These are phyloP conservation scores for Inga laurina DNA, from an alignment of 306 rosid genomes.

Conservation along the genomic window DNA sequence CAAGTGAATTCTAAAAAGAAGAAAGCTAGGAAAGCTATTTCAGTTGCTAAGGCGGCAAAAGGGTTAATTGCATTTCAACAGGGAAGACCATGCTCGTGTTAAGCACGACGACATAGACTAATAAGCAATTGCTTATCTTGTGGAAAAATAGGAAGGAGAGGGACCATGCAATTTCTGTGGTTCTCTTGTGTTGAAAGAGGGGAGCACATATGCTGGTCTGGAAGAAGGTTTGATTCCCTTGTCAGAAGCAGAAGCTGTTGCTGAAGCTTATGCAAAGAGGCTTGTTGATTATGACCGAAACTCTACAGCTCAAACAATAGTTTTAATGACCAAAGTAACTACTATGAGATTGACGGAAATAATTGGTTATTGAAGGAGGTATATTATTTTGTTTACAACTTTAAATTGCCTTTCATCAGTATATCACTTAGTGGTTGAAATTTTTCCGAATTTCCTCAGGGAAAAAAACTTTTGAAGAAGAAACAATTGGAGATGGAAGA, in stretches of 20 bases:
- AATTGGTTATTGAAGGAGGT: conserved; percentile 94
- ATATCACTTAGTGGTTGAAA: not conserved
- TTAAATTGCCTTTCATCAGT: not conserved
- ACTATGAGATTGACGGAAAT: conserved; percentile 93
- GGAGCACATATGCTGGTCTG: conserved; percentile 87
- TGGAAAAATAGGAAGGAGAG: conserved; percentile 96
- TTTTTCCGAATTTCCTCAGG: conserved; percentile 47
- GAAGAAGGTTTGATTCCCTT: conserved; percentile 65
- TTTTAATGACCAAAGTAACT: conserved; percentile 96
- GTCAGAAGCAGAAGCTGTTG: conserved; percentile 76
- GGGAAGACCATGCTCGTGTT: conserved; percentile 87
- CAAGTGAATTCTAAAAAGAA: conserved; percentile 76
- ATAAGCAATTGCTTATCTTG: conserved; percentile 91
- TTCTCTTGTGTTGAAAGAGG: conserved; percentile 85
- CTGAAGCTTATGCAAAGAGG: conserved; percentile 94
- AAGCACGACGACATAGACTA: conserved; percentile 77
- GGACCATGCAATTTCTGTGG: conserved; percentile 95
- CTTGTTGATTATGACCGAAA: conserved; percentile 88
- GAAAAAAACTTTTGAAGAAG: conserved; percentile 79
- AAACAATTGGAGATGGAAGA: conserved; percentile 87
- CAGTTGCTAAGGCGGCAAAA: conserved; percentile 88
- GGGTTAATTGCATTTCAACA: conserved; percentile 88
- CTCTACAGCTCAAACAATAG: conserved; percentile 92
- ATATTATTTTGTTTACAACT: conserved; percentile 16
- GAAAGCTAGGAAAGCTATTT: conserved; percentile 75